phyloP scores from a whole-genome alignment of 305 asterid genomes.

The Andrographis paniculata region DNA sequence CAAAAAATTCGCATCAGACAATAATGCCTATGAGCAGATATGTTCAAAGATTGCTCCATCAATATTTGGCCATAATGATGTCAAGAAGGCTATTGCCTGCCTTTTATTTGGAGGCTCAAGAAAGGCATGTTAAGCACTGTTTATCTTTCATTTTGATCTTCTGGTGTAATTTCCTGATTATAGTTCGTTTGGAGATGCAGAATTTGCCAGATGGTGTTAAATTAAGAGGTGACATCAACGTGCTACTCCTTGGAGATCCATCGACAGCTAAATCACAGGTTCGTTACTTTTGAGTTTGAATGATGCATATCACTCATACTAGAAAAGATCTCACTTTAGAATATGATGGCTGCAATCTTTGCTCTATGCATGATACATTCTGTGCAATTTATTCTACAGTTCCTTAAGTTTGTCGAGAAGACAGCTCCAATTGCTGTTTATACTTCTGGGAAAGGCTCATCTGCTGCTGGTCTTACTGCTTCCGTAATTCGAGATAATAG shows the following conservation, averaged over 20 bases:
- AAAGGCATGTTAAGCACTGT: constrained; percentile 42
- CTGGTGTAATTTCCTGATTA: constrained; percentile 12
- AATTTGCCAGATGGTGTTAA: constrained; percentile 92
- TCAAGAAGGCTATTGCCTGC: constrained; percentile 93
- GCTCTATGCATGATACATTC: too few species aligned
- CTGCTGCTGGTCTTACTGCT: constrained; percentile 99
- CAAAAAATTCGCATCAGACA: constrained; percentile 80
- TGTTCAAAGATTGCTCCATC: constrained; percentile 93
- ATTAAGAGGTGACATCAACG: constrained; percentile 95
- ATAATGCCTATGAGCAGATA: constrained; percentile 60
- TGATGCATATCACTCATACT: background rate
- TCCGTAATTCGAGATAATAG: constrained; percentile 95
- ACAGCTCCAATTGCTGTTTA: constrained; percentile 96
- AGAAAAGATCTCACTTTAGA: too few species aligned
- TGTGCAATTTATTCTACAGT: constrained; percentile 35
- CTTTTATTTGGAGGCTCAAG: constrained; percentile 98
- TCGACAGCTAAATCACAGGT: constrained; percentile 99
- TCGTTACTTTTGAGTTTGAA: constrained; percentile 9
- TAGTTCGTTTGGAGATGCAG: constrained; percentile 28
- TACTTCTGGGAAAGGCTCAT: constrained; percentile 98
- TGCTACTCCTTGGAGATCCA: constrained; percentile 96
- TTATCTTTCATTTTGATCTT: constrained; percentile 10
- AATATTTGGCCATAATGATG: constrained; percentile 87
- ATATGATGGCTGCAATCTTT: background rate
- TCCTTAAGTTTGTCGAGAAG: constrained; percentile 96